phyloP scores from a whole-genome alignment of 352 stramenopile genomes.

The Plasmopara viticola region DNA sequence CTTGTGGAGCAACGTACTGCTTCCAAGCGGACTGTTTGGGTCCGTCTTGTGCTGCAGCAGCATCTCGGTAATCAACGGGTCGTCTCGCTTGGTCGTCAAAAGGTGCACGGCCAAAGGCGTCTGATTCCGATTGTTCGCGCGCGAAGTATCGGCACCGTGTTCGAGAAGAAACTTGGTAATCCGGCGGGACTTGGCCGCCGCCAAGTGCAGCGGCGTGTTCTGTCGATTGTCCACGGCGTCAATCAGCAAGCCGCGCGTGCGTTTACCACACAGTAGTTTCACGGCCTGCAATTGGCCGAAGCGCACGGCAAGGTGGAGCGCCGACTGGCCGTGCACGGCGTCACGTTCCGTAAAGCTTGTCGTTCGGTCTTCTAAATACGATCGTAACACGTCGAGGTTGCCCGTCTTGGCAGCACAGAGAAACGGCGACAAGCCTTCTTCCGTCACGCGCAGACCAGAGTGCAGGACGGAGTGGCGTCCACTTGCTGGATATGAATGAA shows the following conservation, averaged over 20 bases:
- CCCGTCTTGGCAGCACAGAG: constrained; percentile 58
- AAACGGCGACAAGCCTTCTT: constrained; percentile 53
- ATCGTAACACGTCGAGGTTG: constrained; percentile 53
- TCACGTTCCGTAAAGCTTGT: constrained; percentile 64
- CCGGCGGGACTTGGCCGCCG: constrained; percentile 70
- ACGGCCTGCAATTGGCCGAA: constrained; percentile 72
- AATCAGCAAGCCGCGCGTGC: constrained; percentile 46
- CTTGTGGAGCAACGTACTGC: constrained; percentile 67
- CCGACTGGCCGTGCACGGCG: constrained; percentile 64
- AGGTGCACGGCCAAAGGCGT: constrained; percentile 72
- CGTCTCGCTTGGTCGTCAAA: constrained; percentile 66
- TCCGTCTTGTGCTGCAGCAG: constrained; percentile 70
- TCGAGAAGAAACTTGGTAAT: constrained; percentile 82
- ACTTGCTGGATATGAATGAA: constrained; percentile 26
- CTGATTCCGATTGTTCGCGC: constrained; percentile 66
- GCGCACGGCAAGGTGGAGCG: constrained; percentile 73
- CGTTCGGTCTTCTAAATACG: constrained; percentile 45
- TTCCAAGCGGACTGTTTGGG: constrained; percentile 55
- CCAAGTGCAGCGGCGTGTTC: constrained; percentile 77
- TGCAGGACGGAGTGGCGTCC: constrained; percentile 38
- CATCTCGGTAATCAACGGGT: constrained; percentile 76
- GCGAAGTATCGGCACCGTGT: constrained; percentile 49
- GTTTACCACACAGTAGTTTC: constrained; percentile 64
- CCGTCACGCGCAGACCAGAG: constrained; percentile 43
- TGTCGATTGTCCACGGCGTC: constrained; percentile 62